A percentile compares a stretch with the other conserved stretches of the same genome.
Evolutionary conservation across 2,329 filamentous ascomycete species (phyloP).

Genomic region (Dothideomycetes sp.): DNA sequence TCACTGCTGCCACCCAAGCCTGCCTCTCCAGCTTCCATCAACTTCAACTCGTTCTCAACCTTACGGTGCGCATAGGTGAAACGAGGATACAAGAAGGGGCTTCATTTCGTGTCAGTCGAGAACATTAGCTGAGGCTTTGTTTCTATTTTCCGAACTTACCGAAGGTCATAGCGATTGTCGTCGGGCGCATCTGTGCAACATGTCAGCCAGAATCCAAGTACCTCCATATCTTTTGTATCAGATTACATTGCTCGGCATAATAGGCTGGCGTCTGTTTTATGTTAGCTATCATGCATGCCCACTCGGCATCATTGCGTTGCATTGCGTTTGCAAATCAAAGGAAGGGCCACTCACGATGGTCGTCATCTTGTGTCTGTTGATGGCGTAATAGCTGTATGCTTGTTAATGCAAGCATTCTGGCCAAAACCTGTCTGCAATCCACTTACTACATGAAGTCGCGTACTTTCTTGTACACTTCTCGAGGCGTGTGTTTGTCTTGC

Average conservation of each 20-base stretch:
- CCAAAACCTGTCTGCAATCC: too few species aligned
- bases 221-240: background rate
- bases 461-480: slow-evolving; percentile 33
- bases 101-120: slow-evolving; percentile 13
- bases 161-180: slow-evolving; percentile 47
- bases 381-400: slow-evolving; percentile 41
- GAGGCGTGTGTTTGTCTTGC: slow-evolving; percentile 29
- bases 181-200: slow-evolving; percentile 21
- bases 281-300: background rate
- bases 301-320: slow-evolving; percentile 38
- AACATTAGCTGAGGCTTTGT: background rate
- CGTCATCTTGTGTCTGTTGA: slow-evolving; percentile 59
- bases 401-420: background rate
- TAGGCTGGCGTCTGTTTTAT: slow-evolving; percentile 14
- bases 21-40: slow-evolving; percentile 31
- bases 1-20: background rate
- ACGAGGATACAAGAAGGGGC: slow-evolving; percentile 47
- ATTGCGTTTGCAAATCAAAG: too few species aligned
- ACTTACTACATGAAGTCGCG: slow-evolving; percentile 35
- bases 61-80: slow-evolving; percentile 40
- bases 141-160: background rate
- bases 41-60: slow-evolving; percentile 39
- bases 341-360: slow-evolving; percentile 28
- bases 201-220: background rate
- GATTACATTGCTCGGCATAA: slow-evolving; percentile 17